Conservation (phyloP, 495 filamentous ascomycete species). For the Lophiotrema nucula region DNA sequence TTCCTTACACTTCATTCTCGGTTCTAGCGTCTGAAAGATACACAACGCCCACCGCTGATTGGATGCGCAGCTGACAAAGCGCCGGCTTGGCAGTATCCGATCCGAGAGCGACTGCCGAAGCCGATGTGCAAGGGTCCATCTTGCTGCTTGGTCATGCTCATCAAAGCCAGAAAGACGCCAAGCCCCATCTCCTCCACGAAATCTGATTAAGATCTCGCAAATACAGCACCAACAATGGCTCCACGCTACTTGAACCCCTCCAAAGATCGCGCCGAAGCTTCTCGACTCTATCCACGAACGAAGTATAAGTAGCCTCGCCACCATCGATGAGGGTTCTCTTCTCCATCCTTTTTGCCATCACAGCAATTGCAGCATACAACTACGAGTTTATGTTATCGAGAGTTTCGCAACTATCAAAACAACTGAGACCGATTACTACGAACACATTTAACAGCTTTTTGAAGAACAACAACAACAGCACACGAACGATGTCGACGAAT, state of each 20-base stretch:
- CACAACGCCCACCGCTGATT: too few species aligned
- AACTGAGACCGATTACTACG: constrained; percentile 10
- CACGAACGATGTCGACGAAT: constrained; percentile 25
- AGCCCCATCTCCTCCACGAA: not conserved
- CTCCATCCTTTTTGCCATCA: constrained; percentile 39
- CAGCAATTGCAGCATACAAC: constrained; percentile 38
- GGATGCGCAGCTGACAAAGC: too few species aligned
- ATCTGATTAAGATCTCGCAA: constrained; percentile 22
- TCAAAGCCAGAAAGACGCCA: constrained; percentile 10
- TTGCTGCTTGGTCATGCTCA: constrained; percentile 12
- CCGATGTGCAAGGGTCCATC: not conserved
- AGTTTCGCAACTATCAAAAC: constrained; percentile 22
- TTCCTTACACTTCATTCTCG: too few species aligned
- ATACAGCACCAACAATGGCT: constrained; percentile 11
- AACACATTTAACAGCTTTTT: constrained; percentile 2
- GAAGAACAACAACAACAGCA: constrained; percentile 3
- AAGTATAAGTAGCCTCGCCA: constrained; percentile 35
- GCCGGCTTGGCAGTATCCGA: not conserved
- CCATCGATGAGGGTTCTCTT: constrained; percentile 35
- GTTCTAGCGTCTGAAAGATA: too few species aligned
- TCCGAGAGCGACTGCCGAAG: not conserved
- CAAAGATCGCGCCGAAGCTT: constrained; percentile 25
- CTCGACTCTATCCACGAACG: constrained; percentile 10
- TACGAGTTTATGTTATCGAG: constrained; percentile 34
- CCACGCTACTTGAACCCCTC: constrained; percentile 5